Conservation (phyloP, 805 yeast species). For the Ogataea allantospora region DNA sequence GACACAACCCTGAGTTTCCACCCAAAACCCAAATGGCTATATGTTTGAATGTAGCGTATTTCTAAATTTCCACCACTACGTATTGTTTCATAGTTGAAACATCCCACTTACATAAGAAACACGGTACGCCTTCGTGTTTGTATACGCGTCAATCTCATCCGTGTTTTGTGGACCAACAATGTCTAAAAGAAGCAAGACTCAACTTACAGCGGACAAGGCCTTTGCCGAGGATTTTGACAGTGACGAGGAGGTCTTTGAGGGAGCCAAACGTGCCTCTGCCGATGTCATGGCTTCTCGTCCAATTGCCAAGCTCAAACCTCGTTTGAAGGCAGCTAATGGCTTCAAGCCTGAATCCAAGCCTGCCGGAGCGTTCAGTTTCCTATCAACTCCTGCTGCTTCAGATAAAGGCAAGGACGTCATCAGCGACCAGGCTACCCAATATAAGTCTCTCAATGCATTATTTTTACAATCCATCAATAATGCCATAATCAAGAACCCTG, state of each 20-base stretch:
- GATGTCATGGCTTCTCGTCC: constrained; percentile 66
- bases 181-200: constrained; percentile 62
- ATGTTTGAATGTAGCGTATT: not conserved
- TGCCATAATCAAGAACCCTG: constrained; percentile 42
- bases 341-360: constrained; percentile 8
- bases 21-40: not conserved
- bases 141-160: constrained; percentile 5
- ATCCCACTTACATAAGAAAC: constrained; percentile 7
- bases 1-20: not conserved
- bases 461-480: constrained; percentile 50
- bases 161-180: constrained; percentile 10
- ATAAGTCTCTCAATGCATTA: constrained; percentile 64
- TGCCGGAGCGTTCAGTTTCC: constrained; percentile 15
- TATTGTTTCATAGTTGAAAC: constrained; percentile 10
- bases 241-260: constrained; percentile 35
- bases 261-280: constrained; percentile 51
- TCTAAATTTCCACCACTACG: not conserved
- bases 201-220: constrained; percentile 51
- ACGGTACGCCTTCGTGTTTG: constrained; percentile 11
- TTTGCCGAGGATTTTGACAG: constrained; percentile 31
- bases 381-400: constrained; percentile 5
- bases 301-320: constrained; percentile 58
- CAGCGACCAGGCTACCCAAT: constrained; percentile 40
- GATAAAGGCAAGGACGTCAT: constrained; percentile 1
- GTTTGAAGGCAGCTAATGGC: constrained; percentile 23